A percentile compares a stretch with the other conserved stretches of the same genome.
Evolutionary conservation across 176 grass and related monocot genomes (phyloP).

Genomic region (Ensete ventricosum): DNA sequence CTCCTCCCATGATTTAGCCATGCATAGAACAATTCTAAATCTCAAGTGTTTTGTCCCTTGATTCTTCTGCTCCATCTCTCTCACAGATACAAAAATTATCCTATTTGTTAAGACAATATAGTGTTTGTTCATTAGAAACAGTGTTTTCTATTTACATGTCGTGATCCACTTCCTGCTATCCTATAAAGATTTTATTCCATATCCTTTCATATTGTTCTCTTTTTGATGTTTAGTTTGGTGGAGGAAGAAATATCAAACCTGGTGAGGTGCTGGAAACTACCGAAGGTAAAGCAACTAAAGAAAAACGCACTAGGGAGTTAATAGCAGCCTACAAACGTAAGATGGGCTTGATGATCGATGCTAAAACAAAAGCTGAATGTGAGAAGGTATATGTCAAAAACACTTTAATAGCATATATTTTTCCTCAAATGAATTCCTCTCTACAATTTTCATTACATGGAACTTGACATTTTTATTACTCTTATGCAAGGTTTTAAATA

Average conservation of each 20-base stretch:
- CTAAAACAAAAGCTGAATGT: constrained; percentile 54
- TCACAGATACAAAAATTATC: too few relatives aligned
- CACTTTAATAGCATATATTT: background rate
- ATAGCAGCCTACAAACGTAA: constrained; percentile 47
- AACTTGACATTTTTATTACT: background rate
- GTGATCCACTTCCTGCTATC: background rate
- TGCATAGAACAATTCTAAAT: background rate
- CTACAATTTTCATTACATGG: too few relatives aligned
- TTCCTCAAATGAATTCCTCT: background rate
- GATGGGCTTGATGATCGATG: constrained; percentile 33
- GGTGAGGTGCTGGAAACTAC: constrained; percentile 41
- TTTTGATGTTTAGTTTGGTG: constrained; percentile 51
- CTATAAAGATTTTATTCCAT: background rate
- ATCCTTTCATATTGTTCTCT: background rate
- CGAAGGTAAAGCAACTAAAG: constrained; percentile 49
- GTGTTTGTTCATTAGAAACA: background rate
- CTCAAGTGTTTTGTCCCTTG: background rate
- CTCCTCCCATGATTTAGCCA: too few relatives aligned
- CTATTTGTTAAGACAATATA: background rate
- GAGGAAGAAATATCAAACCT: constrained; percentile 52
- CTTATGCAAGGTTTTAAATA: background rate
- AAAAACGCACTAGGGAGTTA: constrained; percentile 45
- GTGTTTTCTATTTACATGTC: background rate
- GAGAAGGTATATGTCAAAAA: constrained; percentile 33
- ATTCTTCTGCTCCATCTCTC: too few relatives aligned